Evolutionary conservation across 164 flowering plant genomes (phyloP).

Genomic region (Vitis amurensis): DNA sequence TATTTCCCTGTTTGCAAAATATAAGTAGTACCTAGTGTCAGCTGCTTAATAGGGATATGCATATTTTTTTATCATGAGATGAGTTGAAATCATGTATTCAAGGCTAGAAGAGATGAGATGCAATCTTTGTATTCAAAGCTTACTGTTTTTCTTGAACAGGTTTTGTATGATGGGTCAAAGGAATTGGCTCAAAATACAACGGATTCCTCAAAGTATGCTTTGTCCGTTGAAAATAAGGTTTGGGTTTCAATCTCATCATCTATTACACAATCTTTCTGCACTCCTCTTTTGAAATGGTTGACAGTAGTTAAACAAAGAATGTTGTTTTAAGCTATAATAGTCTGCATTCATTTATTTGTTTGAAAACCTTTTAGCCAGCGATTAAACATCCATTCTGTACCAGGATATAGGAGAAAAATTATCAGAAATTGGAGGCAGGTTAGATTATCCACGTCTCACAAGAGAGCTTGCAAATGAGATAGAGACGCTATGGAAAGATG

Average conservation of each 20-base stretch:
- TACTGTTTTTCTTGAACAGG: constrained; percentile 38
- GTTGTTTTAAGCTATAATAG: too few species aligned
- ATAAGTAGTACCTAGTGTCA: constrained; percentile 17
- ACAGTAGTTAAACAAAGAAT: not conserved
- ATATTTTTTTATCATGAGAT: not conserved
- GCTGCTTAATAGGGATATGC: constrained; percentile 4
- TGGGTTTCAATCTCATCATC: constrained; percentile 17
- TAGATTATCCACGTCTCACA: constrained; percentile 78
- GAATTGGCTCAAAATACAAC: constrained; percentile 80
- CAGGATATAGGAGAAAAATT: constrained; percentile 88
- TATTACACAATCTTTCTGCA: not conserved
- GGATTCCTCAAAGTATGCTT: constrained; percentile 60
- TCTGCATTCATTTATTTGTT: not conserved
- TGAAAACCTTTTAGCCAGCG: not conserved
- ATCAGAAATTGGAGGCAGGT: constrained; percentile 81
- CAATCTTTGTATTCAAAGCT: not conserved
- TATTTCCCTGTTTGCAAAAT: constrained; percentile 53
- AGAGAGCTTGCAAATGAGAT: constrained; percentile 80
- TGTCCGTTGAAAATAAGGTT: constrained; percentile 85
- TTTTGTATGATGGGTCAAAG: constrained; percentile 82
- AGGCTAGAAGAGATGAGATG: not conserved
- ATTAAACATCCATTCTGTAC: constrained; percentile 4
- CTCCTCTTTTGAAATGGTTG: not conserved
- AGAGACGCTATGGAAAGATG: constrained; percentile 83
- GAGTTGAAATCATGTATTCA: constrained; percentile 4